phyloP scores from a whole-genome alignment of 2,329 filamentous ascomycete genomes.

The Claviceps humidiphila region DNA sequence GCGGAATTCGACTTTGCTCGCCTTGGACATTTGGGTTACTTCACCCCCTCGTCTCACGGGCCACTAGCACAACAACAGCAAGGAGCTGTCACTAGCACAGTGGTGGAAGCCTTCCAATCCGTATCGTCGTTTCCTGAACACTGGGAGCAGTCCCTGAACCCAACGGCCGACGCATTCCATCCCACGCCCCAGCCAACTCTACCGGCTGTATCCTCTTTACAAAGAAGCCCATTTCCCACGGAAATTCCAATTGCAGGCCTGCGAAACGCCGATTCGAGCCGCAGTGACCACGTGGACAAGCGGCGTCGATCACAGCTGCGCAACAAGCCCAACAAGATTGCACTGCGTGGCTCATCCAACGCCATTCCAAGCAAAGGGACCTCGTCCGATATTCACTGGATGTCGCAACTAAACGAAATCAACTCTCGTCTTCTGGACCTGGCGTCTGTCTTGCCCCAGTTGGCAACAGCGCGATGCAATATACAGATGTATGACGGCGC shows the following conservation, averaged over 20 bases:
- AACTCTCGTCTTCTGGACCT: conserved; percentile 25
- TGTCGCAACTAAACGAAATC: conserved; percentile 26
- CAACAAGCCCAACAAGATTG: conserved; percentile 20
- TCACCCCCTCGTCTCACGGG: conserved; percentile 10
- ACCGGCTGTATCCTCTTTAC: neutral
- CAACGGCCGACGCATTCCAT: conserved; percentile 5
- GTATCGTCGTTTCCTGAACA: conserved; percentile 12
- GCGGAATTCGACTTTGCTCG: conserved; percentile 21
- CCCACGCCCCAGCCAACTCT: neutral
- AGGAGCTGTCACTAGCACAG: conserved; percentile 9
- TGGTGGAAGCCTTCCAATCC: conserved; percentile 8
- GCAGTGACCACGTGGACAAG: conserved; percentile 9
- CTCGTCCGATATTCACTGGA: conserved; percentile 18
- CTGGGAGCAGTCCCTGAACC: conserved; percentile 11
- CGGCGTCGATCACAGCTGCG: conserved; percentile 12
- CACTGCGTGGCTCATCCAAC: conserved; percentile 14
- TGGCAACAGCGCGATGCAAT: conserved; percentile 12
- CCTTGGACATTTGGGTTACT: conserved; percentile 21
- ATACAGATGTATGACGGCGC: conserved; percentile 5
- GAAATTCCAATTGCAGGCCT: neutral
- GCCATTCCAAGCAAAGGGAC: conserved; percentile 11
- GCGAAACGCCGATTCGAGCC: neutral
- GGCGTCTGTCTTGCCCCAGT: conserved; percentile 19
- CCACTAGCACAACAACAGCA: conserved; percentile 19
- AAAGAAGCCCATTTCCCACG: neutral